Evolutionary conservation across 305 asterid genomes (phyloP).

Genomic region (Solanum chacoense): DNA sequence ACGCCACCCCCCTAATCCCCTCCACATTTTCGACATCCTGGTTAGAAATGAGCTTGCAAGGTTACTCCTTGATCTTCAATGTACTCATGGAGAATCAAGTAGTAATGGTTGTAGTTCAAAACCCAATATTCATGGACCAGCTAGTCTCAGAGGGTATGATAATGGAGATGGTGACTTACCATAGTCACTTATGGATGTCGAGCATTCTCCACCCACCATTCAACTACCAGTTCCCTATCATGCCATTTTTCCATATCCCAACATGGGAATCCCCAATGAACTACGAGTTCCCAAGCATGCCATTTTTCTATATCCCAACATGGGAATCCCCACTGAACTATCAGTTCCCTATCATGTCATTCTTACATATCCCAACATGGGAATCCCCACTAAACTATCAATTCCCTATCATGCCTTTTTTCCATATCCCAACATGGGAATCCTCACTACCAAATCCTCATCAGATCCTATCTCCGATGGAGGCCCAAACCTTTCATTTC

Average conservation of each 20-base stretch:
- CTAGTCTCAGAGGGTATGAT: neutral
- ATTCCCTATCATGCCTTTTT: neutral
- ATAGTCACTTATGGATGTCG: neutral
- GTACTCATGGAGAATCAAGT: neutral
- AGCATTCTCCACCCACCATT: neutral
- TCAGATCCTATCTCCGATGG: neutral
- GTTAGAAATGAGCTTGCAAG: neutral
- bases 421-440: neutral
- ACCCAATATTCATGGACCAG: neutral
- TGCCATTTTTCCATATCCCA: neutral
- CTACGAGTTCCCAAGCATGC: neutral
- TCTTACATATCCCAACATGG: neutral
- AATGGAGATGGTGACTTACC: neutral
- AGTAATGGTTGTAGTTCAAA: neutral
- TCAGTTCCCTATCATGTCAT: neutral
- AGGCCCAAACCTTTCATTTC: neutral
- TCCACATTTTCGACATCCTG: neutral
- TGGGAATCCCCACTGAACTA: neutral
- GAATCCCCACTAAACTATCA: neutral
- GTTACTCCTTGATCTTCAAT: neutral
- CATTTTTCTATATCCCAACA: neutral
- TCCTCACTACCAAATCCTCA: too few species aligned
- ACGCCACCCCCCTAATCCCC: neutral
- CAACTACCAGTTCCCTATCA: neutral
- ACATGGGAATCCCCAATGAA: neutral